phyloP scores from a whole-genome alignment of 441 rosid genomes.

The Daphne laureola region DNA sequence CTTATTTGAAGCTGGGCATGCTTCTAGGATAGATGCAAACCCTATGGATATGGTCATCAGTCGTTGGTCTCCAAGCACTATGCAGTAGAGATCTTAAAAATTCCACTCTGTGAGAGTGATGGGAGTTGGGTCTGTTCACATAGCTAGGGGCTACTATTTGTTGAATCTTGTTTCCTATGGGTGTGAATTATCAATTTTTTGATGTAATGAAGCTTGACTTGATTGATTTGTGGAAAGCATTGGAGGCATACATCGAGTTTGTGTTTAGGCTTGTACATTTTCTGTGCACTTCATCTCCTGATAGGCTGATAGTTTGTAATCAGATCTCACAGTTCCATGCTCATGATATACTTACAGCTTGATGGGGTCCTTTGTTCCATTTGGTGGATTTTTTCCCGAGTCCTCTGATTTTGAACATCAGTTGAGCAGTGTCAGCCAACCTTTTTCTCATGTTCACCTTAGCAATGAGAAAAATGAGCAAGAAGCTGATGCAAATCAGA shows the following conservation, averaged over 20 bases:
- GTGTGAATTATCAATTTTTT: too few species aligned
- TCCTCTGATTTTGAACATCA: constrained; percentile 43
- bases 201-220: too few species aligned
- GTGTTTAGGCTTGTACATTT: background rate
- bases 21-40: too few species aligned
- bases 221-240: too few species aligned
- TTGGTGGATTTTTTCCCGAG: constrained; percentile 77
- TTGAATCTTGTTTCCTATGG: too few species aligned
- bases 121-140: too few species aligned
- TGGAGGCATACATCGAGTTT: background rate
- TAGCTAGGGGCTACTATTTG: too few species aligned
- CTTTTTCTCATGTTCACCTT: constrained; percentile 35
- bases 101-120: too few species aligned
- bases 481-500: constrained; percentile 39
- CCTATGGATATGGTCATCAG: too few species aligned
- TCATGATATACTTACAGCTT: constrained; percentile 54
- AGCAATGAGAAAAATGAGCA: constrained; percentile 59
- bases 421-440: constrained; percentile 24
- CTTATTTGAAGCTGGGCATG: too few species aligned
- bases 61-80: too few species aligned
- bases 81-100: too few species aligned
- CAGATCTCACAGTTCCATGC: constrained; percentile 34
- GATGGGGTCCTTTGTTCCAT: constrained; percentile 86
- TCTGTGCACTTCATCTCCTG: constrained; percentile 17
- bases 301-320: constrained; percentile 10